phyloP scores from a whole-genome alignment of 192 early-diverging fungal species.

The Paraglomus brasilianum region DNA sequence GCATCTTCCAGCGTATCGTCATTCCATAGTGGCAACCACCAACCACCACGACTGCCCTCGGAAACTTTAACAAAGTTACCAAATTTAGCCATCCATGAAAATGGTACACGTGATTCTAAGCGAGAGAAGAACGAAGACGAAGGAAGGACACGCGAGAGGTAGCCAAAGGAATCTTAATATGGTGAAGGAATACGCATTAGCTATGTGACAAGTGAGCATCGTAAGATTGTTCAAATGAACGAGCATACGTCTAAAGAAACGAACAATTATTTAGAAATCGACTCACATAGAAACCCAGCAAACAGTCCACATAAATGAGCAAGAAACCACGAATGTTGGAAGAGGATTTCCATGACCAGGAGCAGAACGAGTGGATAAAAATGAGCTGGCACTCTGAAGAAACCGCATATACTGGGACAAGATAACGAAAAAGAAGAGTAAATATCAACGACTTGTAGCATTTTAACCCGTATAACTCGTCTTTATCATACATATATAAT shows the following conservation, averaged over 20 bases:
- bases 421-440: neutral
- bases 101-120: conserved; percentile 8
- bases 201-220: neutral
- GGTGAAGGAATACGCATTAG: neutral
- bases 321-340: conserved; percentile 13
- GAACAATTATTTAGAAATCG: neutral
- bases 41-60: conserved; percentile 21
- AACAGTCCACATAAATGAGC: conserved; percentile 26
- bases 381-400: conserved; percentile 29
- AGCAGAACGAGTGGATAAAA: conserved; percentile 33
- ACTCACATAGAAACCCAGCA: conserved; percentile 32
- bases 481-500: no score
- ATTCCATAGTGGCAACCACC: conserved; percentile 30
- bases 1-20: conserved; percentile 23
- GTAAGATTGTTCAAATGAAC: no score
- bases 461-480: no score
- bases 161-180: conserved; percentile 31
- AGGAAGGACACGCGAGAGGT: conserved; percentile 22
- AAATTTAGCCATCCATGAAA: conserved; percentile 2
- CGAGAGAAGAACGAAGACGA: conserved; percentile 2
- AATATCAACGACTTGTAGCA: neutral
- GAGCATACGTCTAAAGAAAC: neutral
- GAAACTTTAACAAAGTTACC: conserved; percentile 23
- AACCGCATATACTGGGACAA: conserved; percentile 18
- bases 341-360: conserved; percentile 28